Base-by-base conservation (phyloP, 352 stramenopile genomes). In the Phytophthora nicotianae region DNA sequence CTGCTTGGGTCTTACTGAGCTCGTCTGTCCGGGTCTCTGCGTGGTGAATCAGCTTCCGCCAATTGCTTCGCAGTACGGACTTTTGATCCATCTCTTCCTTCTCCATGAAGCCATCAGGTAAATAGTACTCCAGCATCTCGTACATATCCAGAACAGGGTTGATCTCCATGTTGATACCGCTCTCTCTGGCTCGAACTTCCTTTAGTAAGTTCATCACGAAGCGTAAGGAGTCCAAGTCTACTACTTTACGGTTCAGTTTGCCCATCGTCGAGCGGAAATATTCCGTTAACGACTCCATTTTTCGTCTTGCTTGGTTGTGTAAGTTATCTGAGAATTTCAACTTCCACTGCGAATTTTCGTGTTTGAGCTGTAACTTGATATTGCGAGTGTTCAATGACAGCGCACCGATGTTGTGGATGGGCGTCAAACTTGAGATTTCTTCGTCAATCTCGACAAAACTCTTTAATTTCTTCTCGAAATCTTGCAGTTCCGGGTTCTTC, bases 1-100 rank as follows among this genome's bases (percentile, higher is more conserved):
- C 86, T 24, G 92, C 94, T 64, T 99, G 97, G 0, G 92, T 98
- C 57, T 97, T 97, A 37, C 88, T 97, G 1, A 99, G 83, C 57
- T 99, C 96, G 47, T 99, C 97, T 0, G 95, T 98, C 10, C 97
- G 90, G 6, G 80, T 81, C 61, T 98, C 90, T 3, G 96, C 92
- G 56, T 98, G 93, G 42, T 97, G 86, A 27, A 99, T 97, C 16
- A 99, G 75, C 59, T 98, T 98, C 43, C 98, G 97, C 97, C 97
- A 99, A 57, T 97, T 98, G 53, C 90, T 96, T 23, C 92, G 90
- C 6, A 99, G 74, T 14, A 99, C 96, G 16, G 93, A 99, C 76
- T 99, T 99, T 65, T 99, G 97, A 57, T 99, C 97, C 77, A 99
- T 99, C 68, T 99, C 97, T 63, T 99, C 95, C 64, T 99, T 99